Evolutionary conservation across 2,329 filamentous ascomycete species (phyloP).

Genomic region (Aspergillus udagawae): DNA sequence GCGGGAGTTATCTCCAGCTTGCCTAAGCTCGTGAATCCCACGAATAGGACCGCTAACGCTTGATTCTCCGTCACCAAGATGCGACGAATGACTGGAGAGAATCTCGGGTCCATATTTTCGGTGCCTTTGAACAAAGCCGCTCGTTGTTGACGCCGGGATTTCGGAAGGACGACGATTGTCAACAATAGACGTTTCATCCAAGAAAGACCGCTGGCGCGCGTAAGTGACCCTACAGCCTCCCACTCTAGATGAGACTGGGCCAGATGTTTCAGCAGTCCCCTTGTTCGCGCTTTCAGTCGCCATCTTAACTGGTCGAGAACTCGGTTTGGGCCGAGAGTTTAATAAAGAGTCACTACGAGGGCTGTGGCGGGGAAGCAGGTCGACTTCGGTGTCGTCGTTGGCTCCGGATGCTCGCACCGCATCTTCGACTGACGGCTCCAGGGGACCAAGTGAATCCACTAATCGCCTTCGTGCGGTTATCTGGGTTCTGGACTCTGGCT

Average conservation of each 20-base stretch:
- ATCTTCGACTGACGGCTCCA: constrained; percentile 3
- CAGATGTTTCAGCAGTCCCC: constrained; percentile 7
- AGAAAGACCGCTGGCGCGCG: constrained; percentile 55
- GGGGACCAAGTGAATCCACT: constrained; percentile 29
- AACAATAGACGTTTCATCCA: constrained; percentile 46
- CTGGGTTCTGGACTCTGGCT: constrained; percentile 1
- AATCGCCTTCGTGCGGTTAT: constrained; percentile 30
- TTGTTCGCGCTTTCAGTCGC: not conserved
- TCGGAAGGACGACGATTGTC: constrained; percentile 9
- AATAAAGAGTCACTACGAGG: not conserved
- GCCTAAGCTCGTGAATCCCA: constrained; percentile 60
- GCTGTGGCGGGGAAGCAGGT: not conserved
- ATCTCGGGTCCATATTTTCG: constrained; percentile 1
- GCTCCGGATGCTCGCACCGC: not conserved
- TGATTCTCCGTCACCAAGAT: constrained; percentile 45
- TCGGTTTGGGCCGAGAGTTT: not conserved
- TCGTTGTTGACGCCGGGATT: constrained; percentile 1
- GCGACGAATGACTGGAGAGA: constrained; percentile 16
- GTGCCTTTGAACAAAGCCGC: constrained; percentile 3
- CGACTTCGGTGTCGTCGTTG: not conserved
- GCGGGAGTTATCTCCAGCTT: constrained; percentile 54
- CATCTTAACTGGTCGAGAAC: not conserved
- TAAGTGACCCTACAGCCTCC: constrained; percentile 53
- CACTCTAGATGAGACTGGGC: constrained; percentile 18
- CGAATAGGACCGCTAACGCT: constrained; percentile 45